A percentile compares a stretch with the other conserved stretches of the same genome.
Conservation (phyloP, 768 basidiomycete genomes). For the Rhodotorula babjevae region DNA sequence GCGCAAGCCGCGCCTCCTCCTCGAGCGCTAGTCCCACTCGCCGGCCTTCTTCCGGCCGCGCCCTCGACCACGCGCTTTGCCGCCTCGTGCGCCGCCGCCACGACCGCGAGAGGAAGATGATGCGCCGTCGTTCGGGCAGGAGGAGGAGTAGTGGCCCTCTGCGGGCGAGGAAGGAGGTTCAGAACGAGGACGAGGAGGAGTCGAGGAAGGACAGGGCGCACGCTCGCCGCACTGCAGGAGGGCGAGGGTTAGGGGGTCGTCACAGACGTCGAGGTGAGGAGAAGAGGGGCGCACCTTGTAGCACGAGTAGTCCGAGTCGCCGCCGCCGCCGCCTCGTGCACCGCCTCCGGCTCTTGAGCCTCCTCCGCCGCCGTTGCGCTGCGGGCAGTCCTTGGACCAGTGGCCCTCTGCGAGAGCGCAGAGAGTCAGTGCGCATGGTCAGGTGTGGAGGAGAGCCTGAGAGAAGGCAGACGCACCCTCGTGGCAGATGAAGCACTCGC, state of each 20-base stretch:
- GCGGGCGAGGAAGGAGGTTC: neutral
- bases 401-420: neutral
- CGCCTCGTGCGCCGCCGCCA: neutral
- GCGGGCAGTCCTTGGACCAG: conserved; percentile 4
- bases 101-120: neutral
- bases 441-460: neutral
- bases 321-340: neutral
- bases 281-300: conserved; percentile 1
- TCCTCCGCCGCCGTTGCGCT: neutral
- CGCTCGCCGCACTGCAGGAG: conserved; percentile 14
- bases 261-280: neutral
- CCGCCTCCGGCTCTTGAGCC: neutral
- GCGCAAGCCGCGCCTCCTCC: too few species aligned
- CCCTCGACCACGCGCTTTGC: neutral
- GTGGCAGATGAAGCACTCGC: conserved; percentile 47
- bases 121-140: conserved; percentile 39
- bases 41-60: neutral
- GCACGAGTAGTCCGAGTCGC: conserved; percentile 1
- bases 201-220: neutral
- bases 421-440: too few species aligned
- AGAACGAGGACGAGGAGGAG: neutral
- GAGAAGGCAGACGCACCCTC: neutral
- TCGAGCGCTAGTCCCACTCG: neutral
- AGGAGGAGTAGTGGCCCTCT: conserved; percentile 46
- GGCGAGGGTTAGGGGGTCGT: too few species aligned